A percentile compares a stretch with the other conserved stretches of the same genome.
Conservation (phyloP, 2,329 filamentous ascomycete species). For the Calonectria honghensis region DNA sequence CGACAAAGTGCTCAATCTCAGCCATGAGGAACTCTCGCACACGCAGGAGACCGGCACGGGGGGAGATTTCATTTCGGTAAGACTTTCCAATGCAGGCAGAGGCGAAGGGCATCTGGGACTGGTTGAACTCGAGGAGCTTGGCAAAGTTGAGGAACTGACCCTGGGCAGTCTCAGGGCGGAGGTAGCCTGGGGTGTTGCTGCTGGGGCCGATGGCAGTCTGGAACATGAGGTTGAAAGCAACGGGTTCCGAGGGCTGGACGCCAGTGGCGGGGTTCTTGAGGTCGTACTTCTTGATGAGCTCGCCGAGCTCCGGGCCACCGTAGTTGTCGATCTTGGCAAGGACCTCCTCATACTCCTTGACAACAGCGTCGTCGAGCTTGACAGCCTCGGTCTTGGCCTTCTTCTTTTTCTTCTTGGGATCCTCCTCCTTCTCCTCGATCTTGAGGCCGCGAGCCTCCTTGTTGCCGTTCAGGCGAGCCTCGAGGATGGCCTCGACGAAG, state of each 20-base stretch:
- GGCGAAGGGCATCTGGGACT: slow-evolving; percentile 95
- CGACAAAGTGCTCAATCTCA: slow-evolving; percentile 98
- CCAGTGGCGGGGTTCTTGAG: slow-evolving; percentile 91
- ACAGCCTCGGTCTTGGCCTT: slow-evolving; percentile 88
- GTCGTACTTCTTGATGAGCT: slow-evolving; percentile 92
- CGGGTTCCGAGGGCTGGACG: slow-evolving; percentile 84
- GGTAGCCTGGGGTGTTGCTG: slow-evolving; percentile 88
- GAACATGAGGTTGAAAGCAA: slow-evolving; percentile 99
- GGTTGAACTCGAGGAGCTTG: slow-evolving; percentile 97
- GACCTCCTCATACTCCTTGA: slow-evolving; percentile 92
- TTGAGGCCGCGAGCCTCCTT: slow-evolving; percentile 93
- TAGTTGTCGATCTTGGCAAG: slow-evolving; percentile 98
- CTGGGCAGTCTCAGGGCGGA: slow-evolving; percentile 96
- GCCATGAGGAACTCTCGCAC: slow-evolving; percentile 99
- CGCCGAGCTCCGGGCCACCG: slow-evolving; percentile 87
- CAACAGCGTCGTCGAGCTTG: slow-evolving; percentile 90
- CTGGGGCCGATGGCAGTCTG: slow-evolving; percentile 95
- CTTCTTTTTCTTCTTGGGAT: slow-evolving; percentile 87
- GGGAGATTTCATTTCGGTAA: slow-evolving; percentile 98
- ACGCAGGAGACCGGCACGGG: slow-evolving; percentile 90
- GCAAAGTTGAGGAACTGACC: slow-evolving; percentile 98
- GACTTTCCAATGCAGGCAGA: slow-evolving; percentile 98
- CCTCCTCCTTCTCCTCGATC: slow-evolving; percentile 84
- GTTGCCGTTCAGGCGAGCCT: slow-evolving; percentile 89
- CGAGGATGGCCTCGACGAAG: slow-evolving; percentile 95